These are phyloP conservation scores for Vigna mungo DNA, from an alignment of 306 rosid species.

Conservation along the genomic window DNA sequence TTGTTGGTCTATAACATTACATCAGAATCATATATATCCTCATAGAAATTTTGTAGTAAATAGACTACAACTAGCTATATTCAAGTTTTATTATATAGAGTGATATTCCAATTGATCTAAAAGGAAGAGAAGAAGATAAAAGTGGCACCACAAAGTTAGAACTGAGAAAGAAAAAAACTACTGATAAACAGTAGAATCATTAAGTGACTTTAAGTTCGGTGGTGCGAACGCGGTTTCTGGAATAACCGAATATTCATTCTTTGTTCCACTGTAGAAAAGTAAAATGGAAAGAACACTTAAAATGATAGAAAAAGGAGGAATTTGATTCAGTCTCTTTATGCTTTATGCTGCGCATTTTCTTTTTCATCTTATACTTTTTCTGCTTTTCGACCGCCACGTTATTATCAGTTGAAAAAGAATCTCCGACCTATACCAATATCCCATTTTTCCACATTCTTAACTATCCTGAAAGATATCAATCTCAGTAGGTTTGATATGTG, in stretches of 20 bases:
- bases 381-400: neutral
- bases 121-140: neutral
- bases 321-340: neutral
- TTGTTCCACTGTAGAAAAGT: neutral
- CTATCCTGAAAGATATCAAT: neutral
- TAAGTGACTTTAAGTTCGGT: neutral
- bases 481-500: neutral
- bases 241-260: neutral
- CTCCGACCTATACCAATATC: neutral
- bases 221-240: slow-evolving; percentile 5
- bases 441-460: neutral
- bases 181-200: neutral
- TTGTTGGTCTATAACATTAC: neutral
- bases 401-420: neutral
- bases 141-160: neutral
- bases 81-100: neutral
- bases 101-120: neutral
- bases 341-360: neutral
- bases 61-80: neutral
- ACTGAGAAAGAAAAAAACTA: neutral
- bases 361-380: neutral
- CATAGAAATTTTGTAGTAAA: neutral
- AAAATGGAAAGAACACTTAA: neutral
- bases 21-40: neutral
- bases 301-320: neutral